Evolutionary conservation across 306 rosid genomes (phyloP).

Genomic region (Lathyrus sativus): DNA sequence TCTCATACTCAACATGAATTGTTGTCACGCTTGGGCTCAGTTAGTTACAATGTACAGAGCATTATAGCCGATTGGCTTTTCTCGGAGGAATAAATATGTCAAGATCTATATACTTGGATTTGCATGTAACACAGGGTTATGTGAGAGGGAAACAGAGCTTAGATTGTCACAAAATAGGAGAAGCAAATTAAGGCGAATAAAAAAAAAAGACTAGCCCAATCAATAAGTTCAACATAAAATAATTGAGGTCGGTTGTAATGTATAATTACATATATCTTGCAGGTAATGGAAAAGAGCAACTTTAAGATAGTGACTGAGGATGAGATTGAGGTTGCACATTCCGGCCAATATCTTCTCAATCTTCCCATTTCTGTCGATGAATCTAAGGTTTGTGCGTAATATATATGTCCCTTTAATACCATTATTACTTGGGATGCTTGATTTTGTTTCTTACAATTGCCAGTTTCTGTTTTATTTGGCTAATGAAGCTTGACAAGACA

Average conservation of each 20-base stretch:
- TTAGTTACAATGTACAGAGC: neutral
- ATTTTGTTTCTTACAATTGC: constrained; percentile 40
- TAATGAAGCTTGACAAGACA: constrained; percentile 80
- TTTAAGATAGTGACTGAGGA: constrained; percentile 76
- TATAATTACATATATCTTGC: constrained; percentile 24
- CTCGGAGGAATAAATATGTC: too few relatives aligned
- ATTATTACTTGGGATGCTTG: constrained; percentile 29
- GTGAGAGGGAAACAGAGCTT: too few relatives aligned
- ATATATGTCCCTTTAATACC: constrained; percentile 5
- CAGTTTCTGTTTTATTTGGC: constrained; percentile 29
- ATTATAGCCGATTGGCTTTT: too few relatives aligned
- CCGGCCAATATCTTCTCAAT: constrained; percentile 91
- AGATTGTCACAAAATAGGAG: neutral
- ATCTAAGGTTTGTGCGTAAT: constrained; percentile 67
- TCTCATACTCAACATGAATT: too few relatives aligned
- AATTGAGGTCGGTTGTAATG: constrained; percentile 7
- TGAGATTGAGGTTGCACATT: constrained; percentile 81
- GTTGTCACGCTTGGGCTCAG: neutral
- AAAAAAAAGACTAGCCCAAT: neutral
- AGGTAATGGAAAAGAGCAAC: constrained; percentile 97
- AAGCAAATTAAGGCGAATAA: neutral
- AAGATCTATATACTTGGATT: too few relatives aligned
- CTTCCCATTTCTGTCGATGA: constrained; percentile 94
- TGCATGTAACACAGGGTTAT: too few relatives aligned
- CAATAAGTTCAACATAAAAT: constrained; percentile 4